Evolutionary conservation across 441 rosid species (phyloP).

Genomic region (Corymbia citriodora): DNA sequence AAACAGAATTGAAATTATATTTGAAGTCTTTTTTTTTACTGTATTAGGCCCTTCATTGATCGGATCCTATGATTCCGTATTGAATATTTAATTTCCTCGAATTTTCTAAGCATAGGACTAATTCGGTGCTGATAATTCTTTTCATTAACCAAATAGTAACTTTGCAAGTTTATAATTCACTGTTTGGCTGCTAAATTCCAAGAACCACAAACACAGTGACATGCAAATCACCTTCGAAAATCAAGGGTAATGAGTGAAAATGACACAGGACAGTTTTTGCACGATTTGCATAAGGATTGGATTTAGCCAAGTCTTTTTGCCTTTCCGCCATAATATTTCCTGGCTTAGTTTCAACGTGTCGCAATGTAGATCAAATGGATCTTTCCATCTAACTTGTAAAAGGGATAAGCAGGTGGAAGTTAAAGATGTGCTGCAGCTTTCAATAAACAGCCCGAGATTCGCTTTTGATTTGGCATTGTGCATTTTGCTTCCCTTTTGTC

Average conservation of each 20-base stretch:
- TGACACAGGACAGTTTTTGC: background rate
- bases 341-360: background rate
- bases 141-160: background rate
- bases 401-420: background rate
- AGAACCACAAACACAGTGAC: background rate
- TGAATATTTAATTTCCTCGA: background rate
- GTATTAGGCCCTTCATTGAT: background rate
- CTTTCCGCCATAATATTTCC: background rate
- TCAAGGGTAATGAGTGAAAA: background rate
- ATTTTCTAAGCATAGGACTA: background rate
- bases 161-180: background rate
- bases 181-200: background rate
- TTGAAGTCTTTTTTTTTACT: background rate
- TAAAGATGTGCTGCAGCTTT: background rate
- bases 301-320: background rate
- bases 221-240: background rate
- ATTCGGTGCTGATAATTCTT: background rate
- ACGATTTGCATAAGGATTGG: background rate
- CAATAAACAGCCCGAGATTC: background rate
- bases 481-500: background rate
- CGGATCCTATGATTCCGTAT: background rate
- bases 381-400: background rate
- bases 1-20: background rate
- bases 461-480: background rate
- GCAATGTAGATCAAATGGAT: background rate